Evolutionary conservation across 2,329 filamentous ascomycete genomes (phyloP).

Genomic region (Aspergillus ochraceoroseus): DNA sequence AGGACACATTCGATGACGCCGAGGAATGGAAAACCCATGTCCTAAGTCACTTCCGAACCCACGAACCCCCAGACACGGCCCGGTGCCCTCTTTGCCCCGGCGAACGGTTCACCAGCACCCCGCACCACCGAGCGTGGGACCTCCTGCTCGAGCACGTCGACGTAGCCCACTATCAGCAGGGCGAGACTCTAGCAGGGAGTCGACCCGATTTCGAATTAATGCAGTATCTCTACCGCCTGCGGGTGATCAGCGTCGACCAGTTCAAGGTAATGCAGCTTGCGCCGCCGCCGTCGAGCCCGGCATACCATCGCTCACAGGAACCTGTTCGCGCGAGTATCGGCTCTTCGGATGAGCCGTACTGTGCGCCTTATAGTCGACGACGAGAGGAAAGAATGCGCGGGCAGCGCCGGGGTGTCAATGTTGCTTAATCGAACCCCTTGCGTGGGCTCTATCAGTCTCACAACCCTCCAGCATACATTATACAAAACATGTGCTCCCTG

Average conservation of each 20-base stretch:
- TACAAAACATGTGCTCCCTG: too few relatives aligned
- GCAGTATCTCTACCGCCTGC: constrained; percentile 42
- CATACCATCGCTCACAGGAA: constrained; percentile 37
- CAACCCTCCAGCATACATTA: too few relatives aligned
- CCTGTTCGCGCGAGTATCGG: constrained; percentile 35
- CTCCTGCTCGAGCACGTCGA: constrained; percentile 43
- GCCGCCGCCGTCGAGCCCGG: constrained; percentile 35
- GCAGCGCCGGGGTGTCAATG: constrained; percentile 33
- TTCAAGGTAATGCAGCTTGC: constrained; percentile 44
- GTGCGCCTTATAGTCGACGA: constrained; percentile 37
- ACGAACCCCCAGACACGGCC: constrained; percentile 38
- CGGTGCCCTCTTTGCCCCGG: constrained; percentile 43
- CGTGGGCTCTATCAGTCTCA: too few relatives aligned
- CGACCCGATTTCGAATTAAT: constrained; percentile 44
- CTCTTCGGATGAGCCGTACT: constrained; percentile 40
- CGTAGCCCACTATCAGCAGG: constrained; percentile 38
- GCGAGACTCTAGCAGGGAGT: constrained; percentile 40
- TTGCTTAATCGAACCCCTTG: constrained; percentile 26
- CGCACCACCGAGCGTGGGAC: constrained; percentile 37
- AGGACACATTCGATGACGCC: constrained; percentile 37
- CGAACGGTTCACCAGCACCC: constrained; percentile 22
- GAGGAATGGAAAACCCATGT: constrained; percentile 44
- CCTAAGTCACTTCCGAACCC: constrained; percentile 43
- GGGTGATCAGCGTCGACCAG: constrained; percentile 42
- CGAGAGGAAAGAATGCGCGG: constrained; percentile 39